A percentile compares a stretch with the other conserved stretches of the same genome.
Conservation (phyloP, 306 rosid genomes). For the Malus sylvestris region DNA sequence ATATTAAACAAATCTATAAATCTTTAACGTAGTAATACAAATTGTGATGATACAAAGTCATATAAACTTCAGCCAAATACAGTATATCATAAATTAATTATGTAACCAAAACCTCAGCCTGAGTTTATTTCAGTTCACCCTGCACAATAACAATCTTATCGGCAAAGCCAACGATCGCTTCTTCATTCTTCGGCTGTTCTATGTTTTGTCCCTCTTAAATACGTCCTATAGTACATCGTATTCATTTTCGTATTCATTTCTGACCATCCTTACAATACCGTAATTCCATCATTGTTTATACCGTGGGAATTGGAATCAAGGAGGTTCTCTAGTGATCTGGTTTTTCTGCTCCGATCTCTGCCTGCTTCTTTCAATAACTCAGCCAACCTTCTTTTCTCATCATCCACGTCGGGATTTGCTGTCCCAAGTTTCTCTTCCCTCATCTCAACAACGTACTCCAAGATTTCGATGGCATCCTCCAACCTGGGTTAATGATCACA, state of each 20-base stretch:
- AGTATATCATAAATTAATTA: constrained; percentile 9
- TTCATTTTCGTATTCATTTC: background rate
- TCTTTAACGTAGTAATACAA: background rate
- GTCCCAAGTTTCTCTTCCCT: constrained; percentile 96
- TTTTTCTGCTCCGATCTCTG: constrained; percentile 56
- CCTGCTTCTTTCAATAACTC: constrained; percentile 89
- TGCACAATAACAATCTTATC: constrained; percentile 18
- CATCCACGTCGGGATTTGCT: constrained; percentile 80
- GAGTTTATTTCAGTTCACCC: constrained; percentile 16
- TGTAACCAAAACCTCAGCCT: constrained; percentile 14
- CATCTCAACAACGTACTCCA: constrained; percentile 63
- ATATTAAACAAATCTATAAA: constrained; percentile 1
- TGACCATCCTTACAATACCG: constrained; percentile 21
- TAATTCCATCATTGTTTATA: constrained; percentile 14
- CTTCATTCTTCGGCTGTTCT: background rate
- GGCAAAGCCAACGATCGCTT: background rate
- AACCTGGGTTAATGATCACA: constrained; percentile 34
- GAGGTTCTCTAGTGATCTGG: constrained; percentile 70
- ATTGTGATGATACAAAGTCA: constrained; percentile 18
- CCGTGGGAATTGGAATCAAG: constrained; percentile 39
- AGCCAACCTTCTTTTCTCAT: constrained; percentile 84
- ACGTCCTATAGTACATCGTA: constrained; percentile 15
- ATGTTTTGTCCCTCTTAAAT: constrained; percentile 13
- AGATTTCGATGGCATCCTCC: constrained; percentile 79
- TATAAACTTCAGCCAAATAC: constrained; percentile 16